Evolutionary conservation across 352 stramenopile genomes (phyloP).

Genomic region (Phytophthora sp.): DNA sequence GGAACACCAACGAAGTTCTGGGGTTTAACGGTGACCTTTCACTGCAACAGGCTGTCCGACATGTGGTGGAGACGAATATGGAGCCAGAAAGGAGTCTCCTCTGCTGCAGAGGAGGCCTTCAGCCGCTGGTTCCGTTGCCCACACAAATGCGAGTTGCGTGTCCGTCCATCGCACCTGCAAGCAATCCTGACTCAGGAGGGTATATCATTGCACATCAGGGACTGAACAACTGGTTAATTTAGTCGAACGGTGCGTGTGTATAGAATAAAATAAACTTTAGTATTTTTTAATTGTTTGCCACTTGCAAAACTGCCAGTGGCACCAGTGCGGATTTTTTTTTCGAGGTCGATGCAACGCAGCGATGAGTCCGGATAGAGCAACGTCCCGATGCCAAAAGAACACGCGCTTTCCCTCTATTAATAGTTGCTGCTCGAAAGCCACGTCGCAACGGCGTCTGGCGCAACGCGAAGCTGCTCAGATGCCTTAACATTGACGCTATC

Average conservation of each 20-base stretch:
- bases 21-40: conserved; percentile 5
- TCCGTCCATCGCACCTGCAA: conserved; percentile 4
- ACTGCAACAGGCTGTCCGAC: conserved; percentile 3
- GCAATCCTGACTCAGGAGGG: conserved; percentile 5
- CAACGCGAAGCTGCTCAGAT: too few relatives aligned
- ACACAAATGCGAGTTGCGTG: neutral
- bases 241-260: too few relatives aligned
- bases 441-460: too few relatives aligned
- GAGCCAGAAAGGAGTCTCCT: conserved; percentile 13
- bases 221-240: neutral
- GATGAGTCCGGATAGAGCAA: conserved; percentile 3
- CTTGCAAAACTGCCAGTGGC: too few relatives aligned
- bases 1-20: conserved; percentile 25
- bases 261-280: too few relatives aligned
- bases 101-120: neutral
- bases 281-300: too few relatives aligned
- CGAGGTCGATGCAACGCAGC: neutral
- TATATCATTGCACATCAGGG: conserved; percentile 1
- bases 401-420: too few relatives aligned
- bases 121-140: neutral
- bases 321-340: too few relatives aligned
- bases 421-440: too few relatives aligned
- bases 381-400: too few relatives aligned
- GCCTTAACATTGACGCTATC: conserved; percentile 14
- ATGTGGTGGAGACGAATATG: conserved; percentile 6